Evolutionary conservation across 345 rosid species (phyloP), one percentile per base, ranked within the genome.

Genomic region (Brassica juncea): DNA sequence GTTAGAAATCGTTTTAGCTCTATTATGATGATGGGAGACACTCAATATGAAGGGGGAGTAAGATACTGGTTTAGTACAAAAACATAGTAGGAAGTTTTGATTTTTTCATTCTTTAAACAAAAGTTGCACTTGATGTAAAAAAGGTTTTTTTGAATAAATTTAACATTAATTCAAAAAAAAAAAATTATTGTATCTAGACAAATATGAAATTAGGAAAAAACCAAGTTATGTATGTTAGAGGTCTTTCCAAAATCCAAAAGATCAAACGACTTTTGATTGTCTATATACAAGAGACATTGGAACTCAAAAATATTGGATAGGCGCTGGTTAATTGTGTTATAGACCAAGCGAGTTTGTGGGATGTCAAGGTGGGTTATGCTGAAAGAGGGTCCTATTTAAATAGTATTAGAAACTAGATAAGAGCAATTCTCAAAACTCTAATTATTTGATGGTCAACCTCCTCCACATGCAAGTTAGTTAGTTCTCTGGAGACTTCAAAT

Each of bases 251-350:
- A 23, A 23, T 23, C 25, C 25, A 23, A 23, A 23, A 23, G 25
- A 2, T 31, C 34, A 55, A 67, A 23, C 61, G 1, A 54, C 31
- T 58, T 59, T 31, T 72, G 67, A 27, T 61, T 62, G 77, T 37
- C 39, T 76, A 28, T 74, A 37, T 65, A 55, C 52, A 0, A 68
- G 44, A 76, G 61, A 76, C 16, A 0, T 19, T 64, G 62, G 12
- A 76, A 77, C 61, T 77, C 69, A 77, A 77, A 74, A 77, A 32
- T 77, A 77, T 77, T 77, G 37, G 74, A 77, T 47, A 69, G 74
- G 4, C 52, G 80, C 80, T 69, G 74, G 77, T 72, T 78, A 19
- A 52, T 77, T 78, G 35, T 77, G 44, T 72, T 25, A 77, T 77
- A 78, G 68, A 72, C 77, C 68, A 66, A 73, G 63, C 77, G 73